Base-by-base conservation (phyloP, 306 rosid genomes). In the Castanospermum australe region DNA sequence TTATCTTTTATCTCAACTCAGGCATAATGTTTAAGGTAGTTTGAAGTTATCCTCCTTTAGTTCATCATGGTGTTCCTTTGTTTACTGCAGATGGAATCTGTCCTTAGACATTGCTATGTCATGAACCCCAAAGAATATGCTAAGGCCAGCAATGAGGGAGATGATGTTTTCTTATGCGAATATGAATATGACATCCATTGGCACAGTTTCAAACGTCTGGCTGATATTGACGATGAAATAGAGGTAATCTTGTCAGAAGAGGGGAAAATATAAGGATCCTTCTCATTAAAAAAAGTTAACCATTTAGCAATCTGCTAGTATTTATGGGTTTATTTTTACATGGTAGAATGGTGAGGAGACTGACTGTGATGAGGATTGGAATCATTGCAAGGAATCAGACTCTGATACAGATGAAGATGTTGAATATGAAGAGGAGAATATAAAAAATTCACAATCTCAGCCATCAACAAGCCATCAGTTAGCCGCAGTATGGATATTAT, bases 131-230 rank as follows among this genome's bases (percentile, higher is more conserved):
- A 88, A 81, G 98, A 89, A 78, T 95, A 83, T 80, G 86, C 91
- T 44, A 90, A 87, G 74, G 92, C 97, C 63, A 79, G 59, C 64
- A 36, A 86, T 44, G 97, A 84, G 68, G 99, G 99, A 78, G 99
- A 95, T 81, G 98, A 95, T 67, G 72, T 95, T 67, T 94, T 91
- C 82, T 67, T 91, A 33, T 92, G 99, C 8, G 97, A 95, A 84
- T 95, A 95, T 75, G 97, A 95, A 67, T 95, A 95, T 77, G 98
- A 92, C 80, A 79, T 92, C 73, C 92, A 77, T 59, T 95, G 98
- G 97, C 95, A 92, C 83, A 90, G 90, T 83, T 95, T 90, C 88
- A 92, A 92, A 83, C 93, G 96, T 64, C 85, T 92, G 67, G 92
- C 94, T 79, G 96, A 92, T 17, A 82, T 95, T 82, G 92, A 90